Evolutionary conservation across 2,329 filamentous ascomycete genomes (phyloP).

Genomic region (Pestalotiopsis sp.): DNA sequence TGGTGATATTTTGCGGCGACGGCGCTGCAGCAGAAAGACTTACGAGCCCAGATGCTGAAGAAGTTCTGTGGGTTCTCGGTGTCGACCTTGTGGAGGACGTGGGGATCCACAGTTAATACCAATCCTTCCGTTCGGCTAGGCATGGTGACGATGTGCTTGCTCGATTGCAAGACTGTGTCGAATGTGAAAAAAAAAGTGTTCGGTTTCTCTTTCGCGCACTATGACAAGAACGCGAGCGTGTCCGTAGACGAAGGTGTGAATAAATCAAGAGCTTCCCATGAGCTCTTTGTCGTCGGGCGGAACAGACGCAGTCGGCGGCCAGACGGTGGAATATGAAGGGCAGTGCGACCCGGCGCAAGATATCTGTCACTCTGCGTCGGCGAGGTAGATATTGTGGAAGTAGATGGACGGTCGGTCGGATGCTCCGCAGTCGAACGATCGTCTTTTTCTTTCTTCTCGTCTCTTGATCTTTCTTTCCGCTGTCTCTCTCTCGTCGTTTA

Average conservation of each 20-base stretch:
- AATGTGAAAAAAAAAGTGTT: slow-evolving; percentile 2
- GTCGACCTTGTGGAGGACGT: slow-evolving; percentile 92
- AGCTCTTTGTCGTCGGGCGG: neutral
- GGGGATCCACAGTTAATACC: slow-evolving; percentile 87
- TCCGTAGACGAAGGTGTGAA: slow-evolving; percentile 13
- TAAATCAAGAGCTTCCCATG: slow-evolving; percentile 5
- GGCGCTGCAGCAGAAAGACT: slow-evolving; percentile 38
- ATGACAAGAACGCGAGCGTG: slow-evolving; percentile 21
- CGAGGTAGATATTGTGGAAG: neutral
- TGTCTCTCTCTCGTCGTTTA: neutral
- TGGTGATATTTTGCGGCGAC: neutral
- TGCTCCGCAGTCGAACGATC: neutral
- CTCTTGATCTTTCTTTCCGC: no score
- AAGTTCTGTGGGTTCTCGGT: slow-evolving; percentile 90
- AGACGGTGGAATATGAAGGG: neutral
- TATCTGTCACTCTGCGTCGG: neutral
- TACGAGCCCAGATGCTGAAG: slow-evolving; percentile 96
- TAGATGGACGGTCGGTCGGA: neutral
- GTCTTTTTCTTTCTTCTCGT: neutral
- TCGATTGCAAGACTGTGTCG: slow-evolving; percentile 23
- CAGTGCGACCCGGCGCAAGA: neutral
- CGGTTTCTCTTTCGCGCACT: slow-evolving; percentile 17
- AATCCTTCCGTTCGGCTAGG: slow-evolving; percentile 80
- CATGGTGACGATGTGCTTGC: slow-evolving; percentile 55
- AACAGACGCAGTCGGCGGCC: neutral